Base-by-base conservation (phyloP, 495 filamentous ascomycete species). In the Talaromyces stipitatus region DNA sequence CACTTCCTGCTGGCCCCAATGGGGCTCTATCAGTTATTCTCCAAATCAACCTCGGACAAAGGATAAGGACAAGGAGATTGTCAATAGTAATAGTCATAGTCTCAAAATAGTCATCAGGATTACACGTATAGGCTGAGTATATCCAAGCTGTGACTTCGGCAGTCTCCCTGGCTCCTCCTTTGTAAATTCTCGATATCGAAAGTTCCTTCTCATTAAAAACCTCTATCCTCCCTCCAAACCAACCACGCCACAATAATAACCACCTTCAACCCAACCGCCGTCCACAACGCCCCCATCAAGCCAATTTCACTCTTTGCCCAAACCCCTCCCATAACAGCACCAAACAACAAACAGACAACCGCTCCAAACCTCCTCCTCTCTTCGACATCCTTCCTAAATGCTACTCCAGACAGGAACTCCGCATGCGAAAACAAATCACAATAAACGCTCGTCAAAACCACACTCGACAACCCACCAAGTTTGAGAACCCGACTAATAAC, bases 391-490 rank as follows among this genome's bases (percentile, higher is more conserved):
- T 1, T 70, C 54, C 18, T 55, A 61, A 0, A 18, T 2, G 27
- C 24, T 4, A 0, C 16, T 0, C 48, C 48, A 14, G 24, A 18
- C 26, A 87, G 73, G 11, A 88, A 57, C 18, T 81, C 75, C 30
- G 73, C 72, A 54, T 87, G 81, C 7, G 82, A 84, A 63, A 87
- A 87, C 16, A 89, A 61, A 64, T 90, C 87, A 61, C 84, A 86
- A 68, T 87, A 88, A 51, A 84, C 78, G 59, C 83, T 86, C 18
- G 87, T 90, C 56, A 89, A 66, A 24, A 89, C 86, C 10, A 89
- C 85, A 62, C 82, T 86, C 0, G 85, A 86, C 11, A 90, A 64
- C 1, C 77, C 77, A 43, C 78, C 80, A 58, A 81, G 83, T 61
- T 79, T 72, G 59, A 90, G 68, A 9, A 81, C 85, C 3, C 86